Conservation (phyloP, 768 basidiomycete species). For the Hebeloma cylindrosporum region DNA sequence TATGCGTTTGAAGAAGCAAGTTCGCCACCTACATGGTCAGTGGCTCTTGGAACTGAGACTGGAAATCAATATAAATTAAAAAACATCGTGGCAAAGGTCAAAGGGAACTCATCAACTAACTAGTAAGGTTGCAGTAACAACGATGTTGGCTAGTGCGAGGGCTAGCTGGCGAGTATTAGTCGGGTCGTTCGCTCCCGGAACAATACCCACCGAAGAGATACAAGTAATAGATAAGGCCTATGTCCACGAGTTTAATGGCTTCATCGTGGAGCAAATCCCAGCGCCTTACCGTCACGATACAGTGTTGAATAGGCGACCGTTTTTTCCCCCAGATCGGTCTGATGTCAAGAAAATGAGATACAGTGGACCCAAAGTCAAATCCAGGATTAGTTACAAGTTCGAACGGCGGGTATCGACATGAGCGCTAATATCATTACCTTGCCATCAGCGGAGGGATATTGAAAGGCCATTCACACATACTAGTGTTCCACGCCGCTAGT, state of each 20-base stretch:
- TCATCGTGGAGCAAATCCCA: background rate
- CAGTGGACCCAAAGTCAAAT: background rate
- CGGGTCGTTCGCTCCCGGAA: background rate
- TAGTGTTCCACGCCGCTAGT: conserved; percentile 12
- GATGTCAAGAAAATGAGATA: background rate
- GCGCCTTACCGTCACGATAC: conserved; percentile 15
- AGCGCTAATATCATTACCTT: conserved; percentile 6
- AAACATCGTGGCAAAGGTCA: too few relatives aligned
- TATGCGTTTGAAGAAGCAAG: too few relatives aligned
- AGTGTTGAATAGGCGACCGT: conserved; percentile 5
- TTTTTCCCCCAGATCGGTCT: conserved; percentile 12
- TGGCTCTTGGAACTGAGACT: too few relatives aligned
- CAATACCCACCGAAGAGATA: conserved; percentile 11
- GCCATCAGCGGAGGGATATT: background rate
- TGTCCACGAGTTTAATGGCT: background rate
- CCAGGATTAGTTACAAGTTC: conserved; percentile 3
- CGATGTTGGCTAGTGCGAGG: conserved; percentile 10
- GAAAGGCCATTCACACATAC: background rate
- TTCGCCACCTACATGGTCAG: too few relatives aligned
- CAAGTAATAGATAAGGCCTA: conserved; percentile 13
- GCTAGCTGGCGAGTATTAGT: background rate
- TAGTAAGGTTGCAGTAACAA: conserved; percentile 6
- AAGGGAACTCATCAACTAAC: too few relatives aligned
- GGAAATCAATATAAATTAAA: too few relatives aligned
- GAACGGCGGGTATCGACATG: conserved; percentile 11